Base-by-base conservation (phyloP, 768 basidiomycete species). In the Cubamyces lactineus region DNA sequence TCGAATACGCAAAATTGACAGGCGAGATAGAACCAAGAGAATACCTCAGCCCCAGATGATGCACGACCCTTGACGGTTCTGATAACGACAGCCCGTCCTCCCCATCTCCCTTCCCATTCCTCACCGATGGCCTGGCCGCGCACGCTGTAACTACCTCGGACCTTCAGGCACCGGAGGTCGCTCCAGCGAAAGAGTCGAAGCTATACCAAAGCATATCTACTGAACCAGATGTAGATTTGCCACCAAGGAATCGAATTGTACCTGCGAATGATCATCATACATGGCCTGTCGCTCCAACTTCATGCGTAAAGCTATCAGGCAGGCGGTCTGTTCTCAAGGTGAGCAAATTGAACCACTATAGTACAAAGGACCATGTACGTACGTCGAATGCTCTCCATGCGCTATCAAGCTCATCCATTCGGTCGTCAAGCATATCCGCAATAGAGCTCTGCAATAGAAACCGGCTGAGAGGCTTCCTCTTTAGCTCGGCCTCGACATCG, bases 301-400 rank as follows among this genome's bases (percentile, higher is more conserved):
- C 49, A 24, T 43, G 5, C 54, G 55, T 8, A 63, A 28, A 4
- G 50, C 56, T n/a, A 63, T 63, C 9, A 63, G 34, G 24, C 62
- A 63, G 12, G 49, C 42, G 0, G 62, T 63, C 62, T 57, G 21
- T 1, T 3, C 13, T 1, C n/a, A 19, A 42, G 5, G 41, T 51
- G 9, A 40, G 46, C 16, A 9, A 34, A 1, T 11, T 11, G 5
- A 34, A 9, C 34, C 9, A 9, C 1, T 11, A 51, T 3, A 15
- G 38, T 28, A 24, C 30, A 45, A 11, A 16, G 40, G 13, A 3
- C 47, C 11, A 7, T 21, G 26, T 8, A 40, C 55, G 9, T 28
- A 63, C 62, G 24, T 58, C 57, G 15, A 63, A 63, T 1, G 62
- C 41, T n/a, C 47, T 51, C 62, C 62, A 58, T 0, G 57, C 62